These are phyloP conservation scores for Yamadazyma kanchanaburiensis DNA, from an alignment of 1,139 yeast genomes.

Conservation along the genomic window DNA sequence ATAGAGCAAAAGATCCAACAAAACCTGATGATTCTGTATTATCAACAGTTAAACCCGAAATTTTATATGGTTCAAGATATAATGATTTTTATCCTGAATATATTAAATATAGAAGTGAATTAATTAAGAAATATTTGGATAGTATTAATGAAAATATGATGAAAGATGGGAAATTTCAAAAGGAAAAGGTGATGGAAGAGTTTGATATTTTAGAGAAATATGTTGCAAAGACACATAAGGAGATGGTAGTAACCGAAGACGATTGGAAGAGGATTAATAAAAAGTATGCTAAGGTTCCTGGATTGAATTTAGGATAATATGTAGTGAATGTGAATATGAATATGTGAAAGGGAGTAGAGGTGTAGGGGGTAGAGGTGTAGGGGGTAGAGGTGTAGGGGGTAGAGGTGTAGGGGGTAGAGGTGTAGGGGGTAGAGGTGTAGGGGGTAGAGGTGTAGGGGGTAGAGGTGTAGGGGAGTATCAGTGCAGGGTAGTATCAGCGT, in stretches of 20 bases:
- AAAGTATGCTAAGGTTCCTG: not conserved
- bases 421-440: no score
- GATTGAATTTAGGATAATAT: not conserved
- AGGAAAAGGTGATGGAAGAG: conserved; percentile 30
- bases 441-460: no score
- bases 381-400: no score
- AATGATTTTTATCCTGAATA: conserved; percentile 35
- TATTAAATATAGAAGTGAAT: conserved; percentile 39
- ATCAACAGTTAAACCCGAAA: conserved; percentile 37
- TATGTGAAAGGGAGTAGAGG: no score
- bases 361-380: no score
- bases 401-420: no score
- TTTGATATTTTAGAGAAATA: conserved; percentile 40
- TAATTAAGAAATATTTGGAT: conserved; percentile 34
- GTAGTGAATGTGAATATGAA: no score
- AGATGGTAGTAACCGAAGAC: conserved; percentile 31
- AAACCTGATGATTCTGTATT: conserved; percentile 28
- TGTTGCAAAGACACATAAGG: conserved; percentile 39
- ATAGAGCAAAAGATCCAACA: conserved; percentile 27
- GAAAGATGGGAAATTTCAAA: conserved; percentile 29
- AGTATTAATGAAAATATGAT: conserved; percentile 18
- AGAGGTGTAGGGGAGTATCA: no score
- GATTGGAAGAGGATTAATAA: conserved; percentile 8
- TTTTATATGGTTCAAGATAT: conserved; percentile 31
- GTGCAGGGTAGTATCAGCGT: no score